Conservation (phyloP, 2,329 filamentous ascomycete genomes). For the Trichocomaceae sp. region DNA sequence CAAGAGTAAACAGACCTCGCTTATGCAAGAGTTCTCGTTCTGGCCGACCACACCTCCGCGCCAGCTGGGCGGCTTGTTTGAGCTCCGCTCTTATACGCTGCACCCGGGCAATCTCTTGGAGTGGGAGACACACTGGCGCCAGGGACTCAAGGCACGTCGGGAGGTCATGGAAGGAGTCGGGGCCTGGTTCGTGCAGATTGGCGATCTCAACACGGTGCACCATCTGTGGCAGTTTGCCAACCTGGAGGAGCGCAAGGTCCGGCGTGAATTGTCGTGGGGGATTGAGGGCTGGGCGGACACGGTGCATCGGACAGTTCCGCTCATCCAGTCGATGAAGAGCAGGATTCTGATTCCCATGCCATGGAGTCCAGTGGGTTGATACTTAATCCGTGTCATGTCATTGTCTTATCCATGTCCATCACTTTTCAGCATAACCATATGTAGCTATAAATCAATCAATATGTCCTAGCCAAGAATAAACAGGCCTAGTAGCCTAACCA, state of each 20-base stretch:
- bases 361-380: slow-evolving; percentile 76
- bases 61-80: slow-evolving; percentile 84
- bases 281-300: slow-evolving; percentile 95
- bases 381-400: background rate
- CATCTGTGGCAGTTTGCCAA: slow-evolving; percentile 99
- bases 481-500: too few relatives aligned
- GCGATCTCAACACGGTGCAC: slow-evolving; percentile 94
- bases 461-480: too few relatives aligned
- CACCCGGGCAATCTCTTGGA: slow-evolving; percentile 93
- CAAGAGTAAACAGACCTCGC: slow-evolving; percentile 72
- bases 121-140: slow-evolving; percentile 98
- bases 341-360: slow-evolving; percentile 88
- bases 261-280: slow-evolving; percentile 90
- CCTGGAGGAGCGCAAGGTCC: slow-evolving; percentile 81
- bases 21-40: slow-evolving; percentile 99
- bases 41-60: slow-evolving; percentile 94
- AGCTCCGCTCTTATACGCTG: slow-evolving; percentile 91
- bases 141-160: slow-evolving; percentile 78
- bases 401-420: too few relatives aligned
- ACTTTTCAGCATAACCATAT: background rate
- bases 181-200: slow-evolving; percentile 98
- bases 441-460: background rate
- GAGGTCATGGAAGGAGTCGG: slow-evolving; percentile 99
- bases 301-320: slow-evolving; percentile 94
- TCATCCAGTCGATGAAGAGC: slow-evolving; percentile 96